Evolutionary conservation across 1,284 basidiomycete genomes (phyloP).

Genomic region (Anthracocystis panici-leucophaei): DNA sequence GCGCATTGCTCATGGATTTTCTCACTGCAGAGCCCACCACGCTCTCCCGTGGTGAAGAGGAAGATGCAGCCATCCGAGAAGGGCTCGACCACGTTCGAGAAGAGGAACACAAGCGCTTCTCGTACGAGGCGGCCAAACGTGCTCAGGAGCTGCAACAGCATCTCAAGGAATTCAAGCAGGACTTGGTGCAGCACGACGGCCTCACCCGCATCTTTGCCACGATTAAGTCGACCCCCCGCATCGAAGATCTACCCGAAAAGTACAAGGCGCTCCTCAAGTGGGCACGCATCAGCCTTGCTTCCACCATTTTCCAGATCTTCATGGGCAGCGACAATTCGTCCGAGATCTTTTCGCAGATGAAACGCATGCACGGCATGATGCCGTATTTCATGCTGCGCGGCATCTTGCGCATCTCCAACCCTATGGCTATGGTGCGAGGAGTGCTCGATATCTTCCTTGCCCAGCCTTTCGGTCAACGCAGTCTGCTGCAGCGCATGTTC

Average conservation of each 20-base stretch:
- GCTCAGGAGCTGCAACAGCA: slow-evolving; percentile 89
- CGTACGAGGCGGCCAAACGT: slow-evolving; percentile 84
- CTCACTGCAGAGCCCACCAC: slow-evolving; percentile 81
- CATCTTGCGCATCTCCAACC: slow-evolving; percentile 92
- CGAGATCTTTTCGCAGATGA: slow-evolving; percentile 86
- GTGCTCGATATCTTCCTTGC: slow-evolving; percentile 96
- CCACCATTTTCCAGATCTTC: slow-evolving; percentile 94
- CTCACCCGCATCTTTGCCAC: slow-evolving; percentile 86
- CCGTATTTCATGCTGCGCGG: slow-evolving; percentile 96
- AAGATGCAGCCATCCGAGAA: slow-evolving; percentile 83
- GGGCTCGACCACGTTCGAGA: slow-evolving; percentile 91
- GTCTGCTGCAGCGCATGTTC: slow-evolving; percentile 86
- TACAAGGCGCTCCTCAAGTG: slow-evolving; percentile 93
- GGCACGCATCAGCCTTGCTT: slow-evolving; percentile 87
- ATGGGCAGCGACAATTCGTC: slow-evolving; percentile 93
- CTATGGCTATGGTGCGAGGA: slow-evolving; percentile 92
- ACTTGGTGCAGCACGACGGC: slow-evolving; percentile 81
- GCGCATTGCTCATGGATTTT: slow-evolving; percentile 87
- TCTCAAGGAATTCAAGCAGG: slow-evolving; percentile 88
- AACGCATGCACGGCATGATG: slow-evolving; percentile 95
- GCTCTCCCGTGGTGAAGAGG: slow-evolving; percentile 80
- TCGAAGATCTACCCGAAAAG: slow-evolving; percentile 83
- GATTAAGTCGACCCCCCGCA: slow-evolving; percentile 83
- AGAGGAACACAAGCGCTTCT: slow-evolving; percentile 86
- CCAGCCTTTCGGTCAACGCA: slow-evolving; percentile 92